These are phyloP conservation scores for Sarocladium strictum DNA, from an alignment of 2,329 filamentous ascomycete genomes.

Conservation along the genomic window DNA sequence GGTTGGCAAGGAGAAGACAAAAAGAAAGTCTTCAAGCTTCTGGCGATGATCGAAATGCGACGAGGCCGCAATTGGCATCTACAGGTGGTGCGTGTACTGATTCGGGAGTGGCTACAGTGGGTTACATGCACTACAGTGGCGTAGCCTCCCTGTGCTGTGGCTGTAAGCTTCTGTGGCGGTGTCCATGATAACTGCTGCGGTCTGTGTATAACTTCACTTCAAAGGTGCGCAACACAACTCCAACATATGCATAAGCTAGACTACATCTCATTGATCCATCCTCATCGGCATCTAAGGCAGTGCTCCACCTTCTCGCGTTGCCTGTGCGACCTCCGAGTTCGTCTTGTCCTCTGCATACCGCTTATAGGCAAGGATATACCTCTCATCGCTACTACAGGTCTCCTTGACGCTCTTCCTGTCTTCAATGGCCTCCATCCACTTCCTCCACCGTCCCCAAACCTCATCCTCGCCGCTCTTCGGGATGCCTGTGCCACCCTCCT, in stretches of 20 bases:
- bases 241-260: too few species aligned
- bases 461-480: slow-evolving; percentile 46
- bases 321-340: slow-evolving; percentile 54
- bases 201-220: too few species aligned
- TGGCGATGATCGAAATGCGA: background rate
- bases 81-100: too few species aligned
- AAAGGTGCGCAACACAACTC: too few species aligned
- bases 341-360: slow-evolving; percentile 61
- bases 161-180: too few species aligned
- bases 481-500: slow-evolving; percentile 46
- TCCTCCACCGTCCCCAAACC: slow-evolving; percentile 59
- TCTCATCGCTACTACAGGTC: slow-evolving; percentile 61
- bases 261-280: too few species aligned
- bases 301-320: slow-evolving; percentile 54
- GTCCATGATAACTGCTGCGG: too few species aligned
- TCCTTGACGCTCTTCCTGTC: slow-evolving; percentile 56
- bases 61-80: too few species aligned
- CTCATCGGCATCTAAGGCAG: slow-evolving; percentile 37
- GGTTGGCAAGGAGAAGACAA: background rate
- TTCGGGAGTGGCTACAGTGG: too few species aligned
- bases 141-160: background rate
- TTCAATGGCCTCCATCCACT: slow-evolving; percentile 56
- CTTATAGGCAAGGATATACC: slow-evolving; percentile 64
- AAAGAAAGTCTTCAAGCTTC: background rate
- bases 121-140: background rate